phyloP scores from a whole-genome alignment of 225 moss, liverwort and hornwort species.

The Bryum argenteum region DNA sequence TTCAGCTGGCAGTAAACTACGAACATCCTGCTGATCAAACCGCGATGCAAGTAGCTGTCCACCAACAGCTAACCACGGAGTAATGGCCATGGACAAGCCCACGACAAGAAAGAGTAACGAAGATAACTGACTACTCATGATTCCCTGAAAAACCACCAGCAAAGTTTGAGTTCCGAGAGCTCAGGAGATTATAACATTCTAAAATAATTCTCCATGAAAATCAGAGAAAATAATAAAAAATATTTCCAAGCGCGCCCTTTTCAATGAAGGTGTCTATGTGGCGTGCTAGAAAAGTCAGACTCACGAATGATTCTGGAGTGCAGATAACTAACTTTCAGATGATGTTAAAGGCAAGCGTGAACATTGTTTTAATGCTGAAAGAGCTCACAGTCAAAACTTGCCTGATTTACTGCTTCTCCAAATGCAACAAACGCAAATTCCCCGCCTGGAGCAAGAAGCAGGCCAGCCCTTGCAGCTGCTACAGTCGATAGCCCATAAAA shows the following conservation, averaged over 20 bases:
- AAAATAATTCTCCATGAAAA: no score
- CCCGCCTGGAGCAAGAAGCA: slow-evolving; percentile 88
- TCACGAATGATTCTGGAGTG: slow-evolving; percentile 15
- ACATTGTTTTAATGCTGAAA: neutral
- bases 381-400: slow-evolving; percentile 30
- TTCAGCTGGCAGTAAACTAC: slow-evolving; percentile 83
- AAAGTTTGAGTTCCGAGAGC: slow-evolving; percentile 20
- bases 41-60: slow-evolving; percentile 85
- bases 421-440: slow-evolving; percentile 96
- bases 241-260: neutral
- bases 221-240: no score
- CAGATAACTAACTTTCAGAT: neutral
- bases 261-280: neutral
- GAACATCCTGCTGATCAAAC: slow-evolving; percentile 92
- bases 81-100: slow-evolving; percentile 89
- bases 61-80: slow-evolving; percentile 92
- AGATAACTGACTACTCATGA: slow-evolving; percentile 70
- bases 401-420: slow-evolving; percentile 94
- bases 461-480: slow-evolving; percentile 77
- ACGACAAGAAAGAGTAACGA: slow-evolving; percentile 83
- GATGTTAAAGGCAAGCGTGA: slow-evolving; percentile 3
- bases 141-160: slow-evolving; percentile 60
- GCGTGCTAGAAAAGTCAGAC: slow-evolving; percentile 6
- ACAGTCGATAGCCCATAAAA: slow-evolving; percentile 80
- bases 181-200: slow-evolving; percentile 10